These are phyloP conservation scores for Colletotrichum lupini DNA, from an alignment of 2,329 filamentous ascomycete species.

Conservation along the genomic window DNA sequence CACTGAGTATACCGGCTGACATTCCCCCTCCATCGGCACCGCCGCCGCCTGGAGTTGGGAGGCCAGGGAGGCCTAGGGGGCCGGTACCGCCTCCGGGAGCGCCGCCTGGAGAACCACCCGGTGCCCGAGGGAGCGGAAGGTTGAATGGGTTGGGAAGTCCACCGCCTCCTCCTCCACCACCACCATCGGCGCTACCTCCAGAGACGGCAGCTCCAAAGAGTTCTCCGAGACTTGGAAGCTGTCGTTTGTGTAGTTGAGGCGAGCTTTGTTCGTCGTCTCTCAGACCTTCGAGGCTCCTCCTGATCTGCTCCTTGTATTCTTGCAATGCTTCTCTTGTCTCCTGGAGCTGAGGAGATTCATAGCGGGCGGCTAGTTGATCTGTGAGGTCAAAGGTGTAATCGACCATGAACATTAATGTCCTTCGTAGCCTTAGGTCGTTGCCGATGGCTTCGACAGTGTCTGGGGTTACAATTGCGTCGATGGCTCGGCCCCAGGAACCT, in stretches of 20 bases:
- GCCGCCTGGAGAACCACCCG: not conserved
- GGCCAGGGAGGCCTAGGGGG: not conserved
- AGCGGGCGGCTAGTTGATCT: slow-evolving; percentile 11
- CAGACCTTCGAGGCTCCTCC: slow-evolving; percentile 9
- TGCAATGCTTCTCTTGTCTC: slow-evolving; percentile 28
- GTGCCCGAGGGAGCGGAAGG: slow-evolving; percentile 1
- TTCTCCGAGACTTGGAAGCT: not conserved
- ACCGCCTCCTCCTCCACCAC: not conserved
- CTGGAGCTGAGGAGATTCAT: slow-evolving; percentile 24
- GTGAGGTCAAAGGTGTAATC: slow-evolving; percentile 34
- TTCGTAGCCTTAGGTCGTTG: slow-evolving; percentile 25
- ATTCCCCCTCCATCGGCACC: not conserved
- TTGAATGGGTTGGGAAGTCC: not conserved
- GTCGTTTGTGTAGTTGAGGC: slow-evolving; percentile 5
- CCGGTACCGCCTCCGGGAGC: not conserved
- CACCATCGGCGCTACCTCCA: not conserved
- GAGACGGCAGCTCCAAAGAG: slow-evolving; percentile 4
- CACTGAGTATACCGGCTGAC: slow-evolving; percentile 12
- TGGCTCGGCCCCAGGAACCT: slow-evolving; percentile 31
- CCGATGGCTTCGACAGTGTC: slow-evolving; percentile 29
- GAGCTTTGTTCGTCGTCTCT: not conserved
- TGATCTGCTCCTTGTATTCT: slow-evolving; percentile 23
- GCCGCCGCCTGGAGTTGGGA: slow-evolving; percentile 7
- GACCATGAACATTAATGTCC: slow-evolving; percentile 33
- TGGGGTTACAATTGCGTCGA: slow-evolving; percentile 30